phyloP scores from a whole-genome alignment of 257 asterid species.

The Primulina huaijiensis region DNA sequence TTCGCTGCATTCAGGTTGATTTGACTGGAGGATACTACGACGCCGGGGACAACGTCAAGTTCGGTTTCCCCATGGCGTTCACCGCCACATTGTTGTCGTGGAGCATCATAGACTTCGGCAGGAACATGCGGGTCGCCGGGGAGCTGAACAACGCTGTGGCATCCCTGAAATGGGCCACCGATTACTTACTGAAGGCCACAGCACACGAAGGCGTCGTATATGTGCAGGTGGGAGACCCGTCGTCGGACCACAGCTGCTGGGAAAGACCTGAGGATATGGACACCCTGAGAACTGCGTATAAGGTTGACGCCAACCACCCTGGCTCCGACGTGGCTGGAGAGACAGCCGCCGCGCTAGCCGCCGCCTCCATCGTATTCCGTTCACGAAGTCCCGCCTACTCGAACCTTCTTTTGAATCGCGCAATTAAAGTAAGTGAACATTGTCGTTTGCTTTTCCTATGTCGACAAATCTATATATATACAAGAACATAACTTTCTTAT shows the following conservation, averaged over 20 bases:
- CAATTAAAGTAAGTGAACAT: slow-evolving; percentile 53
- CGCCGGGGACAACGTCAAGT: slow-evolving; percentile 88
- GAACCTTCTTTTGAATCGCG: slow-evolving; percentile 64
- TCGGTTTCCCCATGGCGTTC: slow-evolving; percentile 89
- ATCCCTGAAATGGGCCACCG: slow-evolving; percentile 80
- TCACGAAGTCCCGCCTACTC: slow-evolving; percentile 69
- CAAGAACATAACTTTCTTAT: too few species aligned
- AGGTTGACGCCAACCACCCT: slow-evolving; percentile 56
- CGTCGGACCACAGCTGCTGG: slow-evolving; percentile 88
- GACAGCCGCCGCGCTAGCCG: slow-evolving; percentile 89
- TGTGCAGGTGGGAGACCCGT: slow-evolving; percentile 77
- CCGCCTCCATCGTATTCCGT: slow-evolving; percentile 85
- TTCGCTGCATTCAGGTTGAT: slow-evolving; percentile 43
- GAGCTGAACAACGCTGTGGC: slow-evolving; percentile 57
- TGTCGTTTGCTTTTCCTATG: neutral
- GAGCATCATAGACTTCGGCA: slow-evolving; percentile 78
- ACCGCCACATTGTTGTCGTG: slow-evolving; percentile 70
- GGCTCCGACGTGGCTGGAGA: slow-evolving; percentile 94
- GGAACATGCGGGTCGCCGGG: slow-evolving; percentile 46
- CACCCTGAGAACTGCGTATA: slow-evolving; percentile 60
- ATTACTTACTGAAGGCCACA: slow-evolving; percentile 73
- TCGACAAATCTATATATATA: neutral
- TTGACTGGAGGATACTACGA: slow-evolving; percentile 84
- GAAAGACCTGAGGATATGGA: slow-evolving; percentile 94
- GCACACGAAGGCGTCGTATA: slow-evolving; percentile 65